These are phyloP conservation scores for Globisporangium solare DNA, from an alignment of 352 stramenopile genomes.

Conservation along the genomic window DNA sequence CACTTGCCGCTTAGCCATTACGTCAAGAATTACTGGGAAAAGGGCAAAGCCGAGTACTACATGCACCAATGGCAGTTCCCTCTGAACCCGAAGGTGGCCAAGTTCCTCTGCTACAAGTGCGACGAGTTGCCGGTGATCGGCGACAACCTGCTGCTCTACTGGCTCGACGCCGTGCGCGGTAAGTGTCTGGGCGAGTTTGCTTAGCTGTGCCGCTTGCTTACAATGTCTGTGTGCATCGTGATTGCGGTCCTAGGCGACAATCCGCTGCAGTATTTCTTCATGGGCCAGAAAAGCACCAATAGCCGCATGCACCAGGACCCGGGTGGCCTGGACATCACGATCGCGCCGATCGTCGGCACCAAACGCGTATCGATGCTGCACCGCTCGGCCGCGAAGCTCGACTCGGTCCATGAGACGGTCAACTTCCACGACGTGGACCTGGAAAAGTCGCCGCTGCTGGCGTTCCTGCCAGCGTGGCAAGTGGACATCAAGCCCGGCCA, in stretches of 20 bases:
- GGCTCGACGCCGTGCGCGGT: constrained; percentile 81
- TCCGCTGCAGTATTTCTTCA: constrained; percentile 94
- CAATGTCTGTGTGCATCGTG: too few relatives aligned
- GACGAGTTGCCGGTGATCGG: constrained; percentile 87
- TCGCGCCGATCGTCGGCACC: constrained; percentile 89
- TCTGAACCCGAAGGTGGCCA: constrained; percentile 60
- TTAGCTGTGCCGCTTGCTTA: background rate
- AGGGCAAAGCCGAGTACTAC: constrained; percentile 83
- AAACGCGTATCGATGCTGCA: constrained; percentile 78
- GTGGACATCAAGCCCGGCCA: constrained; percentile 88
- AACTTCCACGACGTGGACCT: constrained; percentile 84
- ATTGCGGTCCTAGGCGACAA: constrained; percentile 46
- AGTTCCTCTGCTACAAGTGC: constrained; percentile 82
- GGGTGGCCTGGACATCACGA: constrained; percentile 90
- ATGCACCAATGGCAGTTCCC: constrained; percentile 96
- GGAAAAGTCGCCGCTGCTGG: constrained; percentile 83
- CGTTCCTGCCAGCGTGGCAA: constrained; percentile 84
- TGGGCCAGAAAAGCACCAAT: constrained; percentile 86
- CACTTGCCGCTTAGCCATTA: constrained; percentile 65
- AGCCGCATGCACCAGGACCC: constrained; percentile 90
- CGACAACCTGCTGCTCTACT: constrained; percentile 91
- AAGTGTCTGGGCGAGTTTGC: constrained; percentile 9
- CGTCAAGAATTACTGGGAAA: constrained; percentile 80
- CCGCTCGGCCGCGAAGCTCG: constrained; percentile 68
- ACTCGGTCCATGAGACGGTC: constrained; percentile 79